Conservation (phyloP, 176 grass and related monocot species). For the sorghum (Sorghum bicolor) region Sorghum_bicolor_NCBIv3 NC_012870.2:33579501-33580000, state of each 20-base stretch:
- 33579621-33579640: not conserved
- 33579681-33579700: not conserved
- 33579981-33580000: not conserved
- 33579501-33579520: no score
- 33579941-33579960: not conserved
- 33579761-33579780: not conserved
- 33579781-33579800: not conserved
- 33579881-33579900: not conserved
- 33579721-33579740: not conserved
- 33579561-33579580: not conserved
- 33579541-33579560: not conserved
- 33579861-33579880: not conserved
- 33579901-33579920: constrained; percentile 11
- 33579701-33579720: not conserved
- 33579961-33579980: not conserved
- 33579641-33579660: not conserved
- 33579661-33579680: not conserved
- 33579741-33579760: not conserved
- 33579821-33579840: not conserved
- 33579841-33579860: not conserved
- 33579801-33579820: not conserved
- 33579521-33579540: no score
- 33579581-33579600: not conserved
- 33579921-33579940: not conserved
- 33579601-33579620: not conserved